Evolutionary conservation across 371 early-diverging fungal species (phyloP).

Genomic region (Mucor piriformis): DNA sequence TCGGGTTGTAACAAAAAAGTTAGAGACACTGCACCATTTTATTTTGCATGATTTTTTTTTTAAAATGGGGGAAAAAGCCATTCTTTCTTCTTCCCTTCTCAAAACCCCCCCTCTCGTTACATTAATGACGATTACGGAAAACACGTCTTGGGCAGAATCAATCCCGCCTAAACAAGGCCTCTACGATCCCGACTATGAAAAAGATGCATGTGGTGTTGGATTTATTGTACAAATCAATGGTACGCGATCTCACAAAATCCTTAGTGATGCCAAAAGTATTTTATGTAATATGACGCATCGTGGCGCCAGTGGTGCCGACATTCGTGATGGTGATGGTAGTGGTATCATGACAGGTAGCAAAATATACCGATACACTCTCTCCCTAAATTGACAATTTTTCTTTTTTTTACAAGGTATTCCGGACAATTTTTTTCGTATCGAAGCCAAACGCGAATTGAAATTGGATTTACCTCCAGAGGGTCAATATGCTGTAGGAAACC

Average conservation of each 20-base stretch:
- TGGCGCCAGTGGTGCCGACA: slow-evolving; percentile 92
- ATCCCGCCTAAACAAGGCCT: slow-evolving; percentile 87
- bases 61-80: background rate
- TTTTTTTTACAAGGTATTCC: slow-evolving; percentile 64
- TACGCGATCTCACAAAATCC: slow-evolving; percentile 78
- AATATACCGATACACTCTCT: background rate
- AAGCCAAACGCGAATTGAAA: slow-evolving; percentile 56
- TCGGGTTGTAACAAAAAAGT: background rate
- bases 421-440: slow-evolving; percentile 79
- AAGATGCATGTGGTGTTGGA: slow-evolving; percentile 97
- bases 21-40: background rate
- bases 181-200: slow-evolving; percentile 88
- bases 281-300: slow-evolving; percentile 98
- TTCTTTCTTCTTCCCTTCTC: background rate
- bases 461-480: slow-evolving; percentile 74
- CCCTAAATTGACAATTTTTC: background rate
- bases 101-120: background rate
- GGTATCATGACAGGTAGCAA: slow-evolving; percentile 81
- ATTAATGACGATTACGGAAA: slow-evolving; percentile 15
- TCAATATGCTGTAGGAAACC: slow-evolving; percentile 94
- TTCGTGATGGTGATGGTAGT: slow-evolving; percentile 87
- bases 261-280: slow-evolving; percentile 83
- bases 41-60: background rate
- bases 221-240: slow-evolving; percentile 93
- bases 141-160: slow-evolving; percentile 78